phyloP scores from a whole-genome alignment of 2,329 filamentous ascomycete species.

The Cladosporium austrohemisphaericum region DNA sequence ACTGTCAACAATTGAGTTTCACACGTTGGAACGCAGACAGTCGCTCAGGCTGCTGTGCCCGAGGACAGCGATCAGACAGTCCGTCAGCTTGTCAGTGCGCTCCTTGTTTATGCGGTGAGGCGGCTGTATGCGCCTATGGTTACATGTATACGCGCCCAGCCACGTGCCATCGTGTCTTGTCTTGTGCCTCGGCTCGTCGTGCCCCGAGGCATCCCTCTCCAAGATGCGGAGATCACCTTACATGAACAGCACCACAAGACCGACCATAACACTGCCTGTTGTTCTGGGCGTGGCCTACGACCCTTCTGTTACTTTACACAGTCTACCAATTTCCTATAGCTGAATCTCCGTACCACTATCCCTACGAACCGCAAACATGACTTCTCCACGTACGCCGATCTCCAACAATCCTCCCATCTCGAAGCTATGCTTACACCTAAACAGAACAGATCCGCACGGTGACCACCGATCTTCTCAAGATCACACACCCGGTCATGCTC shows the following conservation, averaged over 20 bases:
- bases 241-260: background rate
- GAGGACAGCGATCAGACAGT: too few species aligned
- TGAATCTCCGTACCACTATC: conserved; percentile 9
- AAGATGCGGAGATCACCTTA: conserved; percentile 1
- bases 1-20: too few species aligned
- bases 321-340: background rate
- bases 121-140: too few species aligned
- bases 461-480: conserved; percentile 92
- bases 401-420: conserved; percentile 11
- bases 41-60: too few species aligned
- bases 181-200: conserved; percentile 3
- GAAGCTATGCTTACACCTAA: conserved; percentile 25
- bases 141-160: background rate
- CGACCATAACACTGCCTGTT: background rate
- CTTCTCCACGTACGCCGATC: conserved; percentile 68
- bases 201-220: background rate
- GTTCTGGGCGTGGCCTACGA: background rate
- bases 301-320: conserved; percentile 8
- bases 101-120: too few species aligned
- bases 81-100: background rate
- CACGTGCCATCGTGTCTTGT: background rate
- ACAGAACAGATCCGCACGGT: conserved; percentile 85
- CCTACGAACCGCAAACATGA: conserved; percentile 52
- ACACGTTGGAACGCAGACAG: too few species aligned
- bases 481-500: conserved; percentile 92